These are phyloP conservation scores for Cryphonectria carpinicola DNA, from an alignment of 2,329 filamentous ascomycete species.

Conservation along the genomic window DNA sequence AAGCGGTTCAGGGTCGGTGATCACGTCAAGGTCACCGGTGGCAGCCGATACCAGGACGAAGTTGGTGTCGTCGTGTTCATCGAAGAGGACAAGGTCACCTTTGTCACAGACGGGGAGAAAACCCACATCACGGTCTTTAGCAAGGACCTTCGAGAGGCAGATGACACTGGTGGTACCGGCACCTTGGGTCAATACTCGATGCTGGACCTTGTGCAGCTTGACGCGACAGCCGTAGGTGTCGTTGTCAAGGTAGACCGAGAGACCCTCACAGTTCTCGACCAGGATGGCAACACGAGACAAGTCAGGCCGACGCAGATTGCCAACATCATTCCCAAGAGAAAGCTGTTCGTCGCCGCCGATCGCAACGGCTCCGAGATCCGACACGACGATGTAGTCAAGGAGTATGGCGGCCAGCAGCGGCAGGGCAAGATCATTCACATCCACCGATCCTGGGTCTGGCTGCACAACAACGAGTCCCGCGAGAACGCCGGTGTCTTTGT, in stretches of 20 bases:
- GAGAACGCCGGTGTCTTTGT: conserved; percentile 93
- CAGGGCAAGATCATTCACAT: conserved; percentile 92
- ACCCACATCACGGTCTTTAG: conserved; percentile 97
- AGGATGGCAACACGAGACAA: conserved; percentile 81
- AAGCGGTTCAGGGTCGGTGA: conserved; percentile 94
- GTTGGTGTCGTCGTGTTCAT: conserved; percentile 97
- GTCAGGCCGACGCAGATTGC: conserved; percentile 90
- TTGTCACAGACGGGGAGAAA: conserved; percentile 91
- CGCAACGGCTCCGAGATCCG: conserved; percentile 92
- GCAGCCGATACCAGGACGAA: conserved; percentile 91
- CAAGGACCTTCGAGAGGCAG: conserved; percentile 91
- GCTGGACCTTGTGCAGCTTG: conserved; percentile 91
- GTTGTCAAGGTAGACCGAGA: conserved; percentile 96
- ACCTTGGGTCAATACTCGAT: conserved; percentile 87
- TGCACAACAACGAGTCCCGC: conserved; percentile 80
- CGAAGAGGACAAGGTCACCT: conserved; percentile 86
- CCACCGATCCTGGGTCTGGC: conserved; percentile 87
- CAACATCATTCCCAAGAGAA: conserved; percentile 82
- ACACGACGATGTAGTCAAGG: conserved; percentile 88
- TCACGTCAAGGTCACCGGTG: conserved; percentile 97
- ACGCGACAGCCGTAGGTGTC: conserved; percentile 88
- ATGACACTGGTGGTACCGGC: conserved; percentile 85
- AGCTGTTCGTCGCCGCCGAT: conserved; percentile 87
- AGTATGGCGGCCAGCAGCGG: conserved; percentile 82
- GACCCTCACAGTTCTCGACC: conserved; percentile 85